Base-by-base conservation (phyloP, 345 rosid species). In the Sisymbrium irio region DNA sequence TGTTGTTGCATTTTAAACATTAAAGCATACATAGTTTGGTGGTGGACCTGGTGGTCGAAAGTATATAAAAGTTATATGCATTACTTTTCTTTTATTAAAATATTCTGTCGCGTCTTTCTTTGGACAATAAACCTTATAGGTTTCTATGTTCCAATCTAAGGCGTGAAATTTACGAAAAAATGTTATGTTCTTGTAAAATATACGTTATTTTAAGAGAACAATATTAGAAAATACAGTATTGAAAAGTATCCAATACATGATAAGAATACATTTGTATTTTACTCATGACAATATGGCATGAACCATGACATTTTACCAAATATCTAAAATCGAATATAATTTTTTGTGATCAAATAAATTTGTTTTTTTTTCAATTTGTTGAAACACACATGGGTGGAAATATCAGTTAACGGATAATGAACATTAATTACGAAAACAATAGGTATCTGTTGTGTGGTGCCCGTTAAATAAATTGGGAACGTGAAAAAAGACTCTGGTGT, bases 401-500 rank as follows among this genome's bases (percentile, higher is more conserved):
- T 27, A 53, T 72, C 17, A 63, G 46, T 32, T 35, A 44, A 6
- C 4, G 14, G 56, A 65, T 56, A 73, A 64, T 4, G 36, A 32
- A 54, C 54, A 62, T 22, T 40, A 28, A 1, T 62, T 2, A 37
- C 13, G 13, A 11, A 41, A 17, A 22, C 25, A 17, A 32, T 11
- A 19, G 2, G 13, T 15, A 15, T n/a, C n/a, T 27, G 28, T 27
- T 44, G 15, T 51, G 49, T n/a, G 18, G 20, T 53, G 7, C 46
- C 42, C 9, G 20, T 51, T 37, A 40, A 13, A 33, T 27, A 57
- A 7, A 53, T 51, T 0, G 37, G 61, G 25, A 66, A 74, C 78
- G 28, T 74, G 73, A 67, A 66, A 49, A 74, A 65, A 60, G n/a
- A 67, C 49, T 58, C 33, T 66, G 67, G 28, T 22, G 25, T 27